A percentile compares a stretch with the other conserved stretches of the same genome.
Evolutionary conservation across 176 grass and related monocot genomes (phyloP).

Genomic region (Bothriochloa decipiens): DNA sequence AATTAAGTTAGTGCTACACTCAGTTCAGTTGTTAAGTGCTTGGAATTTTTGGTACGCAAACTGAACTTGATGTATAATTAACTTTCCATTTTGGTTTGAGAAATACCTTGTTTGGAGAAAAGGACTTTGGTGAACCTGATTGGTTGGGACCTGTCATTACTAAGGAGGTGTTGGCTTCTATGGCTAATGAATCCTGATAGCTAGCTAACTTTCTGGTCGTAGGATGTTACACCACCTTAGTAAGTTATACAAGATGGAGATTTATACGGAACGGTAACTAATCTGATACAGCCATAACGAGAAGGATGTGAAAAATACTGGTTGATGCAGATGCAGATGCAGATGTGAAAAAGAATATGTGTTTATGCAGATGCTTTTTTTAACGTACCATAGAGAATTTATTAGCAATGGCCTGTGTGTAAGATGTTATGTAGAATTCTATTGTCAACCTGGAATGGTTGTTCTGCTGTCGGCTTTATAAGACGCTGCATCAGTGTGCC

Average conservation of each 20-base stretch:
- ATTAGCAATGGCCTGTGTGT: no score
- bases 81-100: conserved; percentile 7
- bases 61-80: neutral
- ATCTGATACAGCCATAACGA: neutral
- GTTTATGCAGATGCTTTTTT: neutral
- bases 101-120: conserved; percentile 24
- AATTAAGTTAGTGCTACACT: neutral
- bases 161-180: neutral
- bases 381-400: neutral
- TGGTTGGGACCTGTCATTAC: neutral
- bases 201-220: neutral
- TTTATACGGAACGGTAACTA: neutral
- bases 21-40: neutral
- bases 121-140: neutral
- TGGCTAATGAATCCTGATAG: neutral
- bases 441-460: no score
- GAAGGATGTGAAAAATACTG: conserved; percentile 21
- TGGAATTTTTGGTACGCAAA: neutral
- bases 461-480: no score
- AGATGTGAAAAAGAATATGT: neutral
- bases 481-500: no score
- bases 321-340: neutral
- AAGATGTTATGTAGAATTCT: no score
- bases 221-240: neutral
- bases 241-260: neutral